phyloP scores from a whole-genome alignment of 805 yeast genomes.

The Wickerhamiella shivajii region DNA sequence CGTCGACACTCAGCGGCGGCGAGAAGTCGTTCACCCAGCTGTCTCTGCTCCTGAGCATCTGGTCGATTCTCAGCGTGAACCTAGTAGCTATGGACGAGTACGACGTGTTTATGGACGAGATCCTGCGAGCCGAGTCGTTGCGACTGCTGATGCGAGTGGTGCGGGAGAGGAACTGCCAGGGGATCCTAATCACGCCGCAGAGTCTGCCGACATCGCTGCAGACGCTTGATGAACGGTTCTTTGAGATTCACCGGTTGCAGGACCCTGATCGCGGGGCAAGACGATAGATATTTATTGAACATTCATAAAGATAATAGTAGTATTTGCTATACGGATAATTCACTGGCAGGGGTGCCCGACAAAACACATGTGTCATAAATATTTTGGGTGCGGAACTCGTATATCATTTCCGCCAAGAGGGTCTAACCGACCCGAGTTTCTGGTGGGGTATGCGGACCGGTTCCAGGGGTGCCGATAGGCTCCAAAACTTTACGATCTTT shows the following conservation, averaged over 20 bases:
- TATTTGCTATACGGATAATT: too few relatives aligned
- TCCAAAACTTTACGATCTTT: slow-evolving; percentile 6
- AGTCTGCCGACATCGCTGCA: slow-evolving; percentile 41
- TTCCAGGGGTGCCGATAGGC: slow-evolving; percentile 4
- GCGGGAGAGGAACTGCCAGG: slow-evolving; percentile 54
- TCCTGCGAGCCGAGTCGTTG: slow-evolving; percentile 70
- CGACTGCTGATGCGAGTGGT: slow-evolving; percentile 57
- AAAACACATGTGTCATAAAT: too few relatives aligned
- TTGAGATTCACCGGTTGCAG: slow-evolving; percentile 22
- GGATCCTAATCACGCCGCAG: slow-evolving; percentile 88
- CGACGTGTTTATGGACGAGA: slow-evolving; percentile 95
- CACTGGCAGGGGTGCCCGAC: too few relatives aligned
- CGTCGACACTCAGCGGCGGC: slow-evolving; percentile 86
- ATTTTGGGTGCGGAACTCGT: too few relatives aligned
- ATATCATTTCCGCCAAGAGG: too few relatives aligned
- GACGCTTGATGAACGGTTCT: slow-evolving; percentile 41
- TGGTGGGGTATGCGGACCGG: too few relatives aligned
- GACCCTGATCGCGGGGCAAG: slow-evolving; percentile 21
- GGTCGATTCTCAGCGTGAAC: slow-evolving; percentile 84
- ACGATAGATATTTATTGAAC: too few relatives aligned
- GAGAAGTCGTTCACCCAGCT: slow-evolving; percentile 91
- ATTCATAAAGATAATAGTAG: too few relatives aligned
- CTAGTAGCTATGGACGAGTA: slow-evolving; percentile 86
- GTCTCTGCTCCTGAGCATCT: slow-evolving; percentile 71
- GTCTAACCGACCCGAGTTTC: too few relatives aligned